Evolutionary conservation across 306 rosid species (phyloP), one percentile per base, ranked within the genome.

Genomic region (Prunus persica): DNA sequence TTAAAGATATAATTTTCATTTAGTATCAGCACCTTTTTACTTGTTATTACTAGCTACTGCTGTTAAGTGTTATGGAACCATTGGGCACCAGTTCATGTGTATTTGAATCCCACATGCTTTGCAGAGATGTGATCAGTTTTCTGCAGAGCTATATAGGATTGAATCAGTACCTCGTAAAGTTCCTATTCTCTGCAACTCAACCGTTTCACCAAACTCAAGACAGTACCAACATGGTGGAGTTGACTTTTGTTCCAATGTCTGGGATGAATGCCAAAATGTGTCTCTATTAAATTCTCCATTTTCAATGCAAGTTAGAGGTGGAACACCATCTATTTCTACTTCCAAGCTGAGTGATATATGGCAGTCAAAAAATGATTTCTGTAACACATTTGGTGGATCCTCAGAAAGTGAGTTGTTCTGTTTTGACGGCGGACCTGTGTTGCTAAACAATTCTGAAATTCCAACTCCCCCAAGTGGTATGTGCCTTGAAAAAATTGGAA

Each of bases 51-150:
- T 47, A 47, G 57, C 73, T 47, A 28, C 56, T 68, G 6, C 15
- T 47, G 25, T 50, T 69, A 10, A 9, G 19, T 30, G 64, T 49
- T 49, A 24, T 25, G 60, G 25, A 49, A 27, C 27, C 24, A 2
- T 6, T 71, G 55, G 14, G 13, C 25, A 32, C 49, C 49, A 32
- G 2, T 52, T 70, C 62, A 52, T 56, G 0, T 52, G 64, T 52
- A 6, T 25, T 27, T 71, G 64, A 71, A 52, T 22, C 6, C 30
- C 9, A 12, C 64, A 60, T 30, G 65, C 52, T 47, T 55, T 64
- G 81, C 73, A 82, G 77, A 83, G 58, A 49, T 83, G 86, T 49
- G 86, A 83, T 71, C 83, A 49, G 46, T 83, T 79, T 73, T 75
- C 83, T 3, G 83, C 75, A 2, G 81, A 70, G 52, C 71, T 83